Conservation (phyloP, 2,329 filamentous ascomycete species). For the Xylariomycetidae sp. region DNA sequence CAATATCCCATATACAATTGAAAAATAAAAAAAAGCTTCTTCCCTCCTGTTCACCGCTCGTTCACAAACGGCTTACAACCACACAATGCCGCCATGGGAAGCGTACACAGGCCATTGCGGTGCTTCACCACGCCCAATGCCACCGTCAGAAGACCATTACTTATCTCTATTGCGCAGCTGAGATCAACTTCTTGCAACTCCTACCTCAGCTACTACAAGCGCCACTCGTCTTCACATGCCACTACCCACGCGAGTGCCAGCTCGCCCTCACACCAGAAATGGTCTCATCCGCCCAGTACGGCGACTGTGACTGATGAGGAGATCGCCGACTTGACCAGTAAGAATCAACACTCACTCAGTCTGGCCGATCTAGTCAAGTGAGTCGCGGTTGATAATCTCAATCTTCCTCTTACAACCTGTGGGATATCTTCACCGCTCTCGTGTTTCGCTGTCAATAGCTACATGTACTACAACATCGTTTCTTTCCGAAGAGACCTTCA, state of each 20-base stretch:
- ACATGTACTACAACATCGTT: too few relatives aligned
- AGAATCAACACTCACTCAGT: slow-evolving; percentile 75
- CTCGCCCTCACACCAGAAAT: slow-evolving; percentile 21
- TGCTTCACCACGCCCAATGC: slow-evolving; percentile 25
- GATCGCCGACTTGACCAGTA: slow-evolving; percentile 71
- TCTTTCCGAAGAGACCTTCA: too few relatives aligned
- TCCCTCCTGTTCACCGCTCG: slow-evolving; percentile 2
- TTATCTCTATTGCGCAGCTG: too few relatives aligned
- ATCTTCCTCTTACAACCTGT: not conserved
- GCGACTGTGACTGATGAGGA: slow-evolving; percentile 65
- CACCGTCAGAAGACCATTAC: too few relatives aligned
- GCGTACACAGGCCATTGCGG: slow-evolving; percentile 34
- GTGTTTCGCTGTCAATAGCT: not conserved
- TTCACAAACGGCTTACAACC: slow-evolving; percentile 12
- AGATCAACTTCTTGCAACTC: too few relatives aligned
- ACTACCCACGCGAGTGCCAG: slow-evolving; percentile 5
- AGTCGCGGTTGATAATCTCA: slow-evolving; percentile 15
- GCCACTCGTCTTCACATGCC: slow-evolving; percentile 2
- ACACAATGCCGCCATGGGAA: slow-evolving; percentile 45
- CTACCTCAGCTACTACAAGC: too few relatives aligned
- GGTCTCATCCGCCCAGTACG: slow-evolving; percentile 39
- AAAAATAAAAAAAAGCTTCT: too few relatives aligned
- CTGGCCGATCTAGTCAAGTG: slow-evolving; percentile 87
- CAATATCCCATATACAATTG: too few relatives aligned
- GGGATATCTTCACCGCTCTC: not conserved